These are phyloP conservation scores for Laburnicola sp. DNA, from an alignment of 2,329 filamentous ascomycete species.

Conservation along the genomic window DNA sequence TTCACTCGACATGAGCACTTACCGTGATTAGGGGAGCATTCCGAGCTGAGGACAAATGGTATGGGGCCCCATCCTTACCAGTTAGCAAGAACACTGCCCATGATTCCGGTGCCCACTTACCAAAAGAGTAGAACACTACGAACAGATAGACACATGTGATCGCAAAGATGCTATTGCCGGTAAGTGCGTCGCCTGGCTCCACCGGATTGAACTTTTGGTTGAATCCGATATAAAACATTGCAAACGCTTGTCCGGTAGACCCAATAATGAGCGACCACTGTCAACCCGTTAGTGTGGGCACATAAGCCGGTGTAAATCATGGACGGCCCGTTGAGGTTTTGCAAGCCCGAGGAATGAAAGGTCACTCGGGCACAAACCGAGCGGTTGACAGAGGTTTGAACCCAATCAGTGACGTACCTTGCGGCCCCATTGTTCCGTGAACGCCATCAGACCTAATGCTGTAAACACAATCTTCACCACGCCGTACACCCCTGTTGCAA, in stretches of 20 bases:
- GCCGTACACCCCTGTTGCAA: conserved; percentile 74
- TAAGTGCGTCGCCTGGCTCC: conserved; percentile 31
- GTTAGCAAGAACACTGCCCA: conserved; percentile 15
- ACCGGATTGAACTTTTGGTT: conserved; percentile 43
- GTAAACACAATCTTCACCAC: conserved; percentile 68
- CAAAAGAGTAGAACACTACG: conserved; percentile 53
- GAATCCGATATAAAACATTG: conserved; percentile 45
- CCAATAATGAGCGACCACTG: conserved; percentile 50
- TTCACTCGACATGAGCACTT: no score
- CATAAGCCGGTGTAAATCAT: not conserved
- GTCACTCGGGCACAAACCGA: no score
- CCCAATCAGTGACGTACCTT: conserved; percentile 46
- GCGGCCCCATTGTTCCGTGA: conserved; percentile 52
- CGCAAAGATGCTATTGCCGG: conserved; percentile 47
- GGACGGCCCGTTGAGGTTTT: not conserved
- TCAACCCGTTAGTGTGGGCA: not conserved
- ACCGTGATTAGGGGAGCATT: conserved; percentile 46
- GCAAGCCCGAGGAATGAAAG: not conserved
- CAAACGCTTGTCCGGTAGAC: conserved; percentile 48
- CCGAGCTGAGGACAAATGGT: conserved; percentile 50
- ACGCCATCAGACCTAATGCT: conserved; percentile 68
- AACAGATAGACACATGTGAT: conserved; percentile 58
- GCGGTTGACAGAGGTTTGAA: no score
- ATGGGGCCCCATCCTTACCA: conserved; percentile 49
- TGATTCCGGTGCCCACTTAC: conserved; percentile 16